phyloP scores from a whole-genome alignment of 2,329 filamentous ascomycete genomes.

The Talaromyces sp. region DNA sequence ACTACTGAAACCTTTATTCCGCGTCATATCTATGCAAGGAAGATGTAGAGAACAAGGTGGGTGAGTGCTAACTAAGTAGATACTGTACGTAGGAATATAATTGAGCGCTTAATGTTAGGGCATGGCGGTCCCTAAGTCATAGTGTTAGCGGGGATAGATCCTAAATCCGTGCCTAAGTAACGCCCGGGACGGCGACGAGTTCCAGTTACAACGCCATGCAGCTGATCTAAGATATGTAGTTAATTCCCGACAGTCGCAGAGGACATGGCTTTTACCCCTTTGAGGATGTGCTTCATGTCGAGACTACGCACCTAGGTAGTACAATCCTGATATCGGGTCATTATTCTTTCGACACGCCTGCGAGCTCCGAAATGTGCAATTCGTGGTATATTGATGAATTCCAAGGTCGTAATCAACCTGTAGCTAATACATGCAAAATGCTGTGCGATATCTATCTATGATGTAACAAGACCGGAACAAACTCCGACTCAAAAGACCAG shows the following conservation, averaged over 20 bases:
- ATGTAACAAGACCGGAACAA: neutral
- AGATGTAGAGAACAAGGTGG: neutral
- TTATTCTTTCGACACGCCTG: neutral
- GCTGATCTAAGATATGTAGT: neutral
- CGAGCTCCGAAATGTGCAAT: neutral
- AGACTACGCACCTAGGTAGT: neutral
- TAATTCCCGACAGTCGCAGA: neutral
- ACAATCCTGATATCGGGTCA: neutral
- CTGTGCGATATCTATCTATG: conserved; percentile 4
- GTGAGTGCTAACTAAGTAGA: neutral
- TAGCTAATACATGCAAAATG: conserved; percentile 2
- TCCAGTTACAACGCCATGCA: neutral
- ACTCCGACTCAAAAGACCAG: conserved; percentile 8
- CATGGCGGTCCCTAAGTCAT: neutral
- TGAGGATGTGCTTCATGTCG: neutral
- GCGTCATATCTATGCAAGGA: neutral
- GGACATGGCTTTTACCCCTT: neutral
- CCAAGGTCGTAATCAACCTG: neutral
- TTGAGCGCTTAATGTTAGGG: neutral
- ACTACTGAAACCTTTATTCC: neutral
- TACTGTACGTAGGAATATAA: too few species aligned
- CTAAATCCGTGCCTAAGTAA: too few species aligned
- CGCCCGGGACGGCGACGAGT: too few species aligned
- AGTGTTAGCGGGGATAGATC: neutral
- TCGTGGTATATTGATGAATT: neutral